Evolutionary conservation across 495 filamentous ascomycete genomes (phyloP).

Genomic region (Baudoinia panamericana): DNA sequence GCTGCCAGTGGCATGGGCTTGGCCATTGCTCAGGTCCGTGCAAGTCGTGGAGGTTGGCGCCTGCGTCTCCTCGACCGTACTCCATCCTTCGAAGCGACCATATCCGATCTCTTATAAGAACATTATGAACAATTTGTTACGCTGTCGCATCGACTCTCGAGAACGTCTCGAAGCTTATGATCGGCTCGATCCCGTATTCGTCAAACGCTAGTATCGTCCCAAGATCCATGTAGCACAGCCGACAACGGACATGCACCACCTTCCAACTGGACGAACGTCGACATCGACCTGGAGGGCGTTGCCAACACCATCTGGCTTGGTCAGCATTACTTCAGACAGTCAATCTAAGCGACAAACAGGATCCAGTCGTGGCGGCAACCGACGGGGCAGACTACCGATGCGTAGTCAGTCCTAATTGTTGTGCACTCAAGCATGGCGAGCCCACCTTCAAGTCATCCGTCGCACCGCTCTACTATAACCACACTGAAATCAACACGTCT

Average conservation of each 20-base stretch:
- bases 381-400: conserved; percentile 25
- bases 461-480: conserved; percentile 18
- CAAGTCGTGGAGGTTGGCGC: conserved; percentile 22
- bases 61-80: conserved; percentile 27
- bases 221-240: conserved; percentile 21
- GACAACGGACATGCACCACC: conserved; percentile 15
- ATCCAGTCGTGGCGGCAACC: conserved; percentile 25
- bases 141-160: conserved; percentile 22
- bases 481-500: conserved; percentile 18
- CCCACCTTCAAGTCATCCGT: conserved; percentile 24
- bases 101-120: too few relatives aligned
- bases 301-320: conserved; percentile 25
- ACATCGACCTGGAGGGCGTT: conserved; percentile 28
- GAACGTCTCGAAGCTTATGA: conserved; percentile 17
- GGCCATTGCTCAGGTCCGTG: conserved; percentile 25
- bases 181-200: conserved; percentile 26
- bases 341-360: conserved; percentile 14
- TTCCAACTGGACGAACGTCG: conserved; percentile 22
- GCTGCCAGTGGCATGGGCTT: conserved; percentile 27
- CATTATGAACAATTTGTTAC: too few relatives aligned
- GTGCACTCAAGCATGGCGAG: conserved; percentile 24
- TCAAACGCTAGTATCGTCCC: conserved; percentile 28
- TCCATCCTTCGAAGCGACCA: conserved; percentile 11
- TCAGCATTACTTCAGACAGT: conserved; percentile 26
- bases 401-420: conserved; percentile 23